Evolutionary conservation across 371 early-diverging fungal species (phyloP).

Genomic region (Sporodiniella umbellata): DNA sequence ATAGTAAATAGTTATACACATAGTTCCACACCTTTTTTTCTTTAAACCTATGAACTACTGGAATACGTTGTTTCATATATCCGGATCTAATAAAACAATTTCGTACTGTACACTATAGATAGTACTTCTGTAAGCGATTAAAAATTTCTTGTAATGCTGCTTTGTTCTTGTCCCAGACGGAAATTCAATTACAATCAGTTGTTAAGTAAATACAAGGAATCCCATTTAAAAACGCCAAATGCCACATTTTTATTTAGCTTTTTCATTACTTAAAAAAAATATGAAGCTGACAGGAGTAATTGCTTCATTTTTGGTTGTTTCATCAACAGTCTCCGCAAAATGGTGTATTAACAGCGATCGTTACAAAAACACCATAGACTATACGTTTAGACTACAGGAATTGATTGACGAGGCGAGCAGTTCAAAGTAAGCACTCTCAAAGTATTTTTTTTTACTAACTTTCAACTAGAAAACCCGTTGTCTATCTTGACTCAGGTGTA

Average conservation of each 20-base stretch:
- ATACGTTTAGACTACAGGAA: constrained; percentile 19
- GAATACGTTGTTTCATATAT: no score
- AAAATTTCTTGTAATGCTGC: no score
- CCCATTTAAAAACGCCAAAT: not conserved
- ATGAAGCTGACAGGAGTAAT: constrained; percentile 10
- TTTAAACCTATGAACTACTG: no score
- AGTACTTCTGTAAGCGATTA: no score
- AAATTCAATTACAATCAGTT: no score
- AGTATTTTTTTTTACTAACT: not conserved
- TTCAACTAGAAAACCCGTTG: constrained; percentile 20
- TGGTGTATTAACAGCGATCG: constrained; percentile 6
- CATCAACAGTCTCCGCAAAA: constrained; percentile 2
- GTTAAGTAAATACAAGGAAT: no score
- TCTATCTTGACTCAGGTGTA: constrained; percentile 25
- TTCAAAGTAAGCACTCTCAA: constrained; percentile 10
- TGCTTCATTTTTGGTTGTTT: not conserved
- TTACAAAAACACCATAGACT: constrained; percentile 4
- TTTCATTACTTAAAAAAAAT: not conserved
- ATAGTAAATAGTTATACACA: no score
- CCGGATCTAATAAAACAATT: no score
- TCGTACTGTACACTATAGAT: no score
- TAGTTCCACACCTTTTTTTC: no score
- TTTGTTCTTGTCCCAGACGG: no score
- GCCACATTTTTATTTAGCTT: not conserved
- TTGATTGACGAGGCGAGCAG: constrained; percentile 30